A percentile compares a stretch with the other conserved stretches of the same genome.
Conservation (phyloP, 305 asterid genomes). For the Nicotiana rustica region DNA sequence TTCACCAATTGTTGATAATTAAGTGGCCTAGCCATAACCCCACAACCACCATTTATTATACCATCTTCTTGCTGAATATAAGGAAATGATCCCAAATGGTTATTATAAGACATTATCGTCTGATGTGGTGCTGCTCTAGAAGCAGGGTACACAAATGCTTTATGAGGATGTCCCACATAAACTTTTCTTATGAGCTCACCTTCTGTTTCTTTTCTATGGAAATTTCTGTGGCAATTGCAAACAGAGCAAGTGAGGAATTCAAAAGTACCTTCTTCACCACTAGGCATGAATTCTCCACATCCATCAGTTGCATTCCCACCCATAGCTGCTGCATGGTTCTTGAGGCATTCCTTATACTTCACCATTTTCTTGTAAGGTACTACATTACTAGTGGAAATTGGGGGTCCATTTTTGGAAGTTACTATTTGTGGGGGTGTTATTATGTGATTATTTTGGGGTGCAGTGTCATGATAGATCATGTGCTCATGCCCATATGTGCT, state of each 20-base stretch:
- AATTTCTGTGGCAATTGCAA: conserved; percentile 78
- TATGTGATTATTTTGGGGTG: conserved; percentile 38
- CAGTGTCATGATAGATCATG: conserved; percentile 58
- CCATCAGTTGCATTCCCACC: conserved; percentile 81
- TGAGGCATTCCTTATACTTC: conserved; percentile 67
- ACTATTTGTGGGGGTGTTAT: conserved; percentile 43
- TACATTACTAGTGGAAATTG: neutral
- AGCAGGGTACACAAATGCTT: conserved; percentile 33
- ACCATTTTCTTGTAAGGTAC: conserved; percentile 56
- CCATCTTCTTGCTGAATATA: conserved; percentile 41
- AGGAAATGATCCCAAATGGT: conserved; percentile 34
- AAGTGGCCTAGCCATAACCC: conserved; percentile 33
- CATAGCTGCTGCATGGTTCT: conserved; percentile 81
- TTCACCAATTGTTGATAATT: conserved; percentile 31
- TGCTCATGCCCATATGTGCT: conserved; percentile 55
- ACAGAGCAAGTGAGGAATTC: conserved; percentile 76
- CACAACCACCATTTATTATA: conserved; percentile 14
- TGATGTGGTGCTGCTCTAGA: conserved; percentile 42
- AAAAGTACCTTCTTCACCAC: conserved; percentile 63
- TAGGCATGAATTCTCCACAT: conserved; percentile 75
- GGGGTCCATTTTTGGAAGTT: conserved; percentile 48
- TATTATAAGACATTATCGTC: conserved; percentile 40
- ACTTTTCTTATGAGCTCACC: conserved; percentile 43
- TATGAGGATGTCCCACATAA: conserved; percentile 36
- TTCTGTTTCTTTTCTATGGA: conserved; percentile 66